phyloP scores from a whole-genome alignment of 129 eudicot species.

The Cynara cardunculus region DNA sequence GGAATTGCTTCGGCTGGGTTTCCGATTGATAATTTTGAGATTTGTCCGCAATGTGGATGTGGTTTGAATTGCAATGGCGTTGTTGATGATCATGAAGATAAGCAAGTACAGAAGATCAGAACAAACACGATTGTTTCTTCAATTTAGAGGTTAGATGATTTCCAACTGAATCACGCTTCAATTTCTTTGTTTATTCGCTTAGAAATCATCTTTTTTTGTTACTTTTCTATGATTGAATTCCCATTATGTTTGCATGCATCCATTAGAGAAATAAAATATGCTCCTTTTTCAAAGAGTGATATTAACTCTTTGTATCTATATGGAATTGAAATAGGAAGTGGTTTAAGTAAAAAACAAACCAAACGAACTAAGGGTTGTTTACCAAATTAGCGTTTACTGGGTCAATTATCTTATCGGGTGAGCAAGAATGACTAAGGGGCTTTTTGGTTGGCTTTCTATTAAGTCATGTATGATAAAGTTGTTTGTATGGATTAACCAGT shows the following conservation, averaged over 20 bases:
- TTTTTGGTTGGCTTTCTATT: too few relatives aligned
- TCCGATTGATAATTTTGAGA: slow-evolving; percentile 54
- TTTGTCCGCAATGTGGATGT: slow-evolving; percentile 86
- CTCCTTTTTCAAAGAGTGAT: not conserved
- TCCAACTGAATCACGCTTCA: not conserved
- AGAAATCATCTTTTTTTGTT: not conserved
- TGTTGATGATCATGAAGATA: not conserved
- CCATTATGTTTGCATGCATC: not conserved
- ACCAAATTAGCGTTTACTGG: too few relatives aligned
- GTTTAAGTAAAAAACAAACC: not conserved
- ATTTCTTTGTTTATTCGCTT: not conserved
- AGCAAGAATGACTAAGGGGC: too few relatives aligned
- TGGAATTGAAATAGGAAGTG: not conserved
- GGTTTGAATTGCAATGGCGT: slow-evolving; percentile 54
- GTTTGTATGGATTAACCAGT: too few relatives aligned
- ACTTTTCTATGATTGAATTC: not conserved
- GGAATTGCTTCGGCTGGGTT: slow-evolving; percentile 71
- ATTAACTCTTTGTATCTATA: not conserved
- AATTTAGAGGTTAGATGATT: slow-evolving; percentile 20
- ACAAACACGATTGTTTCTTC: slow-evolving; percentile 35
- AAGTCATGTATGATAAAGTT: too few relatives aligned
- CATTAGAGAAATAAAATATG: not conserved
- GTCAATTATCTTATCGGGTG: too few relatives aligned
- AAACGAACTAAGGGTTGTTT: not conserved
- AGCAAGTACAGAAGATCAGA: slow-evolving; percentile 9